These are phyloP conservation scores for Rosa persica DNA, from an alignment of 306 rosid species.

Conservation along the genomic window DNA sequence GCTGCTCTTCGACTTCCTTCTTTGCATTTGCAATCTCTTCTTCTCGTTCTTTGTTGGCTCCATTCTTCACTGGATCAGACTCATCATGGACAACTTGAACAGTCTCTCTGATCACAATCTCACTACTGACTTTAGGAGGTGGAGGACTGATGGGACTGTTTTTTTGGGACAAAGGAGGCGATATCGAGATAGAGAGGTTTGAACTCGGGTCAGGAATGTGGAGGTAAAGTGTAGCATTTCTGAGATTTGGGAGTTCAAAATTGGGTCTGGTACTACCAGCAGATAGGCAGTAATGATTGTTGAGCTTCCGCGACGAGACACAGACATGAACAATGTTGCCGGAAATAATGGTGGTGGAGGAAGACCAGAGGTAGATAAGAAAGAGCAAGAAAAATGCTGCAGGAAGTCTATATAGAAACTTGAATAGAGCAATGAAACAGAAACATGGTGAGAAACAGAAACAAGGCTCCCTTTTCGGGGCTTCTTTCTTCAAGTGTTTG, in stretches of 20 bases:
- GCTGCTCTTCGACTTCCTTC: conserved; percentile 51
- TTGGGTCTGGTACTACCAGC: conserved; percentile 60
- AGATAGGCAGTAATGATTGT: conserved; percentile 61
- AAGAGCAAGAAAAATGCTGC: conserved; percentile 39
- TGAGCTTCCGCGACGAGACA: conserved; percentile 61
- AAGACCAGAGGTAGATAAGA: conserved; percentile 62
- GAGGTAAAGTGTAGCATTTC: conserved; percentile 9
- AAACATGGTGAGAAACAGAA: conserved; percentile 7
- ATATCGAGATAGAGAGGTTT: background rate
- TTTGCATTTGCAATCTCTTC: conserved; percentile 42
- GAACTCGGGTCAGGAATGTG: background rate
- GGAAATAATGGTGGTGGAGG: conserved; percentile 55
- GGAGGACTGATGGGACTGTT: conserved; percentile 8
- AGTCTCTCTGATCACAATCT: conserved; percentile 7
- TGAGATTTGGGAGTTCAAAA: conserved; percentile 39
- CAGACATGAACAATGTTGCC: conserved; percentile 71
- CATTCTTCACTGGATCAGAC: conserved; percentile 22
- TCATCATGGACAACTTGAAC: conserved; percentile 8
- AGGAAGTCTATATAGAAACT: conserved; percentile 41
- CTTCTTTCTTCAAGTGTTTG: conserved; percentile 37
- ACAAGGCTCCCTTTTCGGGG: conserved; percentile 12
- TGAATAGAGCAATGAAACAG: conserved; percentile 25
- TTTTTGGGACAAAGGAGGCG: background rate
- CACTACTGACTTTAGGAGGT: background rate
- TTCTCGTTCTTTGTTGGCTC: conserved; percentile 21